Base-by-base conservation (phyloP, 768 basidiomycete species). In the Leccinum incarnatum region DNA sequence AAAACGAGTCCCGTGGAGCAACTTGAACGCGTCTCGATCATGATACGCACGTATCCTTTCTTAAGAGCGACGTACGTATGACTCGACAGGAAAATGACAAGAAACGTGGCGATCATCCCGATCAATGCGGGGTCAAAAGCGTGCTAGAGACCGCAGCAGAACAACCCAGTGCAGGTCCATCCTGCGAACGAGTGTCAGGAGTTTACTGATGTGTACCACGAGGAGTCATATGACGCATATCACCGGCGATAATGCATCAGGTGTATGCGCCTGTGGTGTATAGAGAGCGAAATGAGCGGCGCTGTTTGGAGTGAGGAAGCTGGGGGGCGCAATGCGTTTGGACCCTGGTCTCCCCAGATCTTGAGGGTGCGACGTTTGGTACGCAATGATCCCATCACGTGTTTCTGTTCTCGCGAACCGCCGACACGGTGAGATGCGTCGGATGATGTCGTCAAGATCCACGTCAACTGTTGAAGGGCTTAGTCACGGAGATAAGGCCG, bases 401-500 rank as follows among this genome's bases (percentile, higher is more conserved):
- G 69, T 82, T 81, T 12, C 84, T 83, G 69, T 87, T 85, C 5
- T 80, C 79, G 67, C 84, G 85, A 49, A 80, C 78, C 21, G 86
- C 87, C 47, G 30, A 32, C 30, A 32, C 30, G 29, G 29, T 29
- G 0, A 88, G 75, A 56, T 73, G 70, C 9, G 76, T 72, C 0
- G 94, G 30, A 11, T 32, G 27, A 29, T 29, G 27, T 27, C 27
- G 27, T 27, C 27, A 27, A 27, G 30, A 10, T 30, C 10, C 10
- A 30, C 3, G 89, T 87, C 34, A 85, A 82, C 9, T 89, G 89
- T 62, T 86, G 82, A 0, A 91, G 89, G 95, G 95, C 69, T 91
- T 83, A 46, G 91, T 91, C 69, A 93, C 83, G 59, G 82, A 80
- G 53, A 91, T 70, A n/a, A 81, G 78, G 21, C 91, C 27, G 27